Evolutionary conservation across 352 stramenopile genomes (phyloP).

Genomic region (Globisporangium polare): DNA sequence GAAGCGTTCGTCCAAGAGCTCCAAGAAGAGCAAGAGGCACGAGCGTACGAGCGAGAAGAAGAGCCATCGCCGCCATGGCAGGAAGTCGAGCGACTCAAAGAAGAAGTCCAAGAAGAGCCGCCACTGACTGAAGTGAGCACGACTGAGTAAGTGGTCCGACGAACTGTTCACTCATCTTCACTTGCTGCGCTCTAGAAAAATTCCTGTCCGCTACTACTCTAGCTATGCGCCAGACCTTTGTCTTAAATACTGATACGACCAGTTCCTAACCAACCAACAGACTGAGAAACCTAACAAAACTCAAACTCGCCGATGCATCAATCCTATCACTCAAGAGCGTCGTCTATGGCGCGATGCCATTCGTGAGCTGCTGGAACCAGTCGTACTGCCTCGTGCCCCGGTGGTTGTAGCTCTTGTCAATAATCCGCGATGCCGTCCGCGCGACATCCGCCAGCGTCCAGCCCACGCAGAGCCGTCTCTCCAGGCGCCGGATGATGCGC

Average conservation of each 20-base stretch:
- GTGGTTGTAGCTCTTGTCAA: conserved; percentile 75
- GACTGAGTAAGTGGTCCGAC: background rate
- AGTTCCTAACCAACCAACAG: too few relatives aligned
- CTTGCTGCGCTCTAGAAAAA: background rate
- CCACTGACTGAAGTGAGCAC: background rate
- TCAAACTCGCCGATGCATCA: too few relatives aligned
- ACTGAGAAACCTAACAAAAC: too few relatives aligned
- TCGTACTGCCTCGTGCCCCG: conserved; percentile 84
- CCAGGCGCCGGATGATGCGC: conserved; percentile 42
- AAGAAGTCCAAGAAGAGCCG: conserved; percentile 16
- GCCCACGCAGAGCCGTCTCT: conserved; percentile 56
- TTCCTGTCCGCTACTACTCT: background rate
- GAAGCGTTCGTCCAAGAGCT: conserved; percentile 27
- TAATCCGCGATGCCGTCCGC: conserved; percentile 46
- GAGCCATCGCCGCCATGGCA: conserved; percentile 23
- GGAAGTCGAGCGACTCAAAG: conserved; percentile 19
- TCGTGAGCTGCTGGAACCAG: conserved; percentile 84
- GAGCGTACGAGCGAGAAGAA: conserved; percentile 37
- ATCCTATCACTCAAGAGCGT: background rate
- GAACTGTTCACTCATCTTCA: background rate
- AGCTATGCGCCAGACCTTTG: background rate
- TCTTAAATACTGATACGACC: conserved; percentile 4
- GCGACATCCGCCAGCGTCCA: conserved; percentile 51
- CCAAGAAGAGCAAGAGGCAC: conserved; percentile 43
- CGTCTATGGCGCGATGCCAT: conserved; percentile 61